Conservation (phyloP, 805 yeast species). For the Cyberlindnera galapagoensis region DNA sequence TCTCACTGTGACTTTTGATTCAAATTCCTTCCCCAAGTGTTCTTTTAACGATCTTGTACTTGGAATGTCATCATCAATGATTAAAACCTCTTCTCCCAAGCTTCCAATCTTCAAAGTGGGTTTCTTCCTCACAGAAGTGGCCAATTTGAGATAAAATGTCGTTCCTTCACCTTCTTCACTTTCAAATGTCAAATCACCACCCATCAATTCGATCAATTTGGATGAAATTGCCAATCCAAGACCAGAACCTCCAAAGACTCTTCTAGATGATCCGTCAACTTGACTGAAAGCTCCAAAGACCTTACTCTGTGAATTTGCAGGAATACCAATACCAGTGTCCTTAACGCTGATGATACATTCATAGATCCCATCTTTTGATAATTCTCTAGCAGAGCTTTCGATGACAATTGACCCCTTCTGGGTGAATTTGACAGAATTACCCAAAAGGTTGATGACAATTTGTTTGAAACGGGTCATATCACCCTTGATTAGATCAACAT, state of each 20-base stretch:
- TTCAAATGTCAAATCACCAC: conserved; percentile 83
- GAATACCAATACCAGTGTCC: conserved; percentile 86
- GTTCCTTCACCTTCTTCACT: conserved; percentile 76
- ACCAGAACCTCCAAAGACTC: conserved; percentile 90
- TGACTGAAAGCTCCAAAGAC: conserved; percentile 87
- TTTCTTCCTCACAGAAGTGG: conserved; percentile 18
- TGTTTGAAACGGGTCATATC: conserved; percentile 82
- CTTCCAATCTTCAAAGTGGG: neutral
- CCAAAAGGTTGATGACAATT: conserved; percentile 75
- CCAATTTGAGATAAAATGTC: conserved; percentile 70
- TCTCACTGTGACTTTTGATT: conserved; percentile 5
- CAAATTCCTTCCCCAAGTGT: conserved; percentile 3
- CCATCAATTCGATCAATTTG: conserved; percentile 80
- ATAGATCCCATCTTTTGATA: conserved; percentile 27
- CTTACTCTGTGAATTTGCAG: conserved; percentile 71
- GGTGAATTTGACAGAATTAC: conserved; percentile 83
- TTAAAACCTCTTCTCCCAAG: conserved; percentile 4
- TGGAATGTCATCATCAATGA: conserved; percentile 6
- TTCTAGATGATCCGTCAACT: conserved; percentile 86
- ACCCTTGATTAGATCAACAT: conserved; percentile 76
- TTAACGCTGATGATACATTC: conserved; percentile 71
- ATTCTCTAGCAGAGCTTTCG: conserved; percentile 46
- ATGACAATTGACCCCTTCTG: conserved; percentile 74
- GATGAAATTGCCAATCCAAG: conserved; percentile 81
- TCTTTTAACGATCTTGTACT: conserved; percentile 9